Evolutionary conservation across 2,329 filamentous ascomycete species (phyloP).

Genomic region (Aspergillus sp.): DNA sequence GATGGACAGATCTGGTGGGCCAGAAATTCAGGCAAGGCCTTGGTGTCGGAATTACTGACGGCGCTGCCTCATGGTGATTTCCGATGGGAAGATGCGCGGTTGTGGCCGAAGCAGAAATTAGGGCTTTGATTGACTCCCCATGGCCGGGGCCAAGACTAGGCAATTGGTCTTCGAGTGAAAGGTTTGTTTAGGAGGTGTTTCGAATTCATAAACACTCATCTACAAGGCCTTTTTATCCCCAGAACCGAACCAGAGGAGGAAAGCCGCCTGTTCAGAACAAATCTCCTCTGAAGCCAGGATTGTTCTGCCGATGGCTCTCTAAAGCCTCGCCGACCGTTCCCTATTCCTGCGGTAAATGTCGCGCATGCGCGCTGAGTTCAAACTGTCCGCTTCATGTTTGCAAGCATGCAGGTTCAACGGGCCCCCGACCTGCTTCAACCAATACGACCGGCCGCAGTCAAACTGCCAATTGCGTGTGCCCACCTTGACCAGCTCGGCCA

Average conservation of each 20-base stretch:
- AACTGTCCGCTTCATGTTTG: constrained; percentile 14
- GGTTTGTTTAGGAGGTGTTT: too few relatives aligned
- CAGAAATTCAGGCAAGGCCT: constrained; percentile 20
- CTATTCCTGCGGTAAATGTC: constrained; percentile 12
- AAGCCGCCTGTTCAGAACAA: too few relatives aligned
- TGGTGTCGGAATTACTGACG: constrained; percentile 19
- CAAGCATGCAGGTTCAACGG: constrained; percentile 19
- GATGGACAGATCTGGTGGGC: constrained; percentile 28
- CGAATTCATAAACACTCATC: too few relatives aligned
- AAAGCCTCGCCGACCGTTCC: constrained; percentile 14
- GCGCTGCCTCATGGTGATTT: constrained; percentile 12
- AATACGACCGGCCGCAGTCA: constrained; percentile 24
- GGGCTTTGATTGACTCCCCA: constrained; percentile 18
- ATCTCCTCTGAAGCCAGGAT: too few relatives aligned
- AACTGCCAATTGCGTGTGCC: constrained; percentile 24
- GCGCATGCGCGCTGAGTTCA: constrained; percentile 13
- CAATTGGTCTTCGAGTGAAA: too few relatives aligned
- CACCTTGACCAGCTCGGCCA: constrained; percentile 24
- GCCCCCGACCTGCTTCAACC: constrained; percentile 21
- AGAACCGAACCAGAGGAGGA: too few relatives aligned
- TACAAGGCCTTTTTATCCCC: too few relatives aligned
- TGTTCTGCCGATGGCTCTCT: not conserved
- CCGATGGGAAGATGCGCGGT: constrained; percentile 17
- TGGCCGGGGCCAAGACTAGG: too few relatives aligned
- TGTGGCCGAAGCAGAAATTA: constrained; percentile 23